Evolutionary conservation across 140 eudicot species (phyloP).

Genomic region (Senecio squalidus): DNA sequence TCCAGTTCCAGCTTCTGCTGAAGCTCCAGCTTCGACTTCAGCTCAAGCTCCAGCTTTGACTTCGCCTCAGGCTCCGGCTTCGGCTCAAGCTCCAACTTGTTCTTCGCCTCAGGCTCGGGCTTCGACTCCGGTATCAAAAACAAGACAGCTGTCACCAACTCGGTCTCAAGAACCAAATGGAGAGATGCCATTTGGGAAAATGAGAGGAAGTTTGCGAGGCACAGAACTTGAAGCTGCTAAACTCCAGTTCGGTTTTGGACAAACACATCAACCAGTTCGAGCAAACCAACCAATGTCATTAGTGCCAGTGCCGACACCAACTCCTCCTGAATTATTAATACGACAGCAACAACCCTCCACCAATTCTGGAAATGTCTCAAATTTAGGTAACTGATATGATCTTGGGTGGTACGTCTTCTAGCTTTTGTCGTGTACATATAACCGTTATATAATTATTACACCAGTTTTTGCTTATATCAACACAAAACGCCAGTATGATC

Average conservation of each 20-base stretch:
- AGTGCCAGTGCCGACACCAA: conserved; percentile 9
- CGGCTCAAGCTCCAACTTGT: not conserved
- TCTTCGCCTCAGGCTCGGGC: not conserved
- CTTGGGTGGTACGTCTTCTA: not conserved
- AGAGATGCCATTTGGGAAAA: conserved; percentile 23
- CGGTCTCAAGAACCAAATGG: conserved; percentile 10
- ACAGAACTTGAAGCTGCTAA: conserved; percentile 23
- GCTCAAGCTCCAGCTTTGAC: not conserved
- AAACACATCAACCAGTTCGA: no score
- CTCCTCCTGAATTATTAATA: conserved; percentile 10
- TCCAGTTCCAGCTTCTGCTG: no score
- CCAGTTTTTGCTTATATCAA: not conserved
- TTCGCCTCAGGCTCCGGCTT: not conserved
- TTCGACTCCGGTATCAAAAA: not conserved
- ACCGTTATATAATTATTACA: not conserved
- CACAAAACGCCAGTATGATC: not conserved
- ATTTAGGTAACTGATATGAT: no score
- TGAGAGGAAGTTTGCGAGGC: conserved; percentile 46
- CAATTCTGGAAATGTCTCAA: conserved; percentile 6
- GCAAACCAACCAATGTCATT: no score
- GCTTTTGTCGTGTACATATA: not conserved
- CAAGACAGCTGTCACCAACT: not conserved
- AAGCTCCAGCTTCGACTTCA: not conserved
- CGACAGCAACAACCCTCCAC: not conserved
- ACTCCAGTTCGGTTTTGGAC: no score